These are phyloP conservation scores for Luffa aegyptiaca DNA, from an alignment of 306 rosid genomes.

Conservation along the genomic window DNA sequence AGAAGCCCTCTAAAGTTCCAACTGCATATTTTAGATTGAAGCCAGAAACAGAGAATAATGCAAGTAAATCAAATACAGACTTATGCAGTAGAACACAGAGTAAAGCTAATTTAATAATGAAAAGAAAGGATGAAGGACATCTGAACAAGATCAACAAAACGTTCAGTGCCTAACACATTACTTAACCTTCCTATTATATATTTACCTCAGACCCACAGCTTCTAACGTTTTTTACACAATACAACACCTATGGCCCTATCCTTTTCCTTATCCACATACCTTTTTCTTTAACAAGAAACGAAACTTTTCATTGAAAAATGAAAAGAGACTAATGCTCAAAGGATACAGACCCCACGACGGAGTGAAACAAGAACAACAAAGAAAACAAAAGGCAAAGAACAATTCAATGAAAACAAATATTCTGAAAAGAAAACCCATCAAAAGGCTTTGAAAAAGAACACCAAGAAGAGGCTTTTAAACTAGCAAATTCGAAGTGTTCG, in stretches of 20 bases:
- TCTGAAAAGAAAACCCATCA: too few species aligned
- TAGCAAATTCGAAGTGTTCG: too few species aligned
- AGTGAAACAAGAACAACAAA: too few species aligned
- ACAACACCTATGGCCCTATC: neutral
- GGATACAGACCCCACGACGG: too few species aligned
- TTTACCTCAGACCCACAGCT: neutral
- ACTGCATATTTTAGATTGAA: neutral
- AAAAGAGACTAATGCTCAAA: too few species aligned
- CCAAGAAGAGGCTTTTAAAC: too few species aligned
- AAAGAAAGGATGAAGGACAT: neutral
- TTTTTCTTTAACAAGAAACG: too few species aligned
- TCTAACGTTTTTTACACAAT: neutral
- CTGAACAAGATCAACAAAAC: neutral
- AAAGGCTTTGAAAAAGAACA: too few species aligned
- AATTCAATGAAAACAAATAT: too few species aligned
- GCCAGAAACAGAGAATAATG: neutral
- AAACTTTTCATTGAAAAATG: too few species aligned
- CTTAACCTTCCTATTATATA: neutral
- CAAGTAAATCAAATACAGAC: neutral
- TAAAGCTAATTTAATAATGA: neutral
- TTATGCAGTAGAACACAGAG: neutral
- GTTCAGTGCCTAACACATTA: neutral
- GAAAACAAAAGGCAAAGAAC: too few species aligned
- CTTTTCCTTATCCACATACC: neutral
- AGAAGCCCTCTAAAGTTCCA: neutral